Evolutionary conservation across 2,329 filamentous ascomycete genomes (phyloP).

Genomic region (Grosmannia clavigera): DNA sequence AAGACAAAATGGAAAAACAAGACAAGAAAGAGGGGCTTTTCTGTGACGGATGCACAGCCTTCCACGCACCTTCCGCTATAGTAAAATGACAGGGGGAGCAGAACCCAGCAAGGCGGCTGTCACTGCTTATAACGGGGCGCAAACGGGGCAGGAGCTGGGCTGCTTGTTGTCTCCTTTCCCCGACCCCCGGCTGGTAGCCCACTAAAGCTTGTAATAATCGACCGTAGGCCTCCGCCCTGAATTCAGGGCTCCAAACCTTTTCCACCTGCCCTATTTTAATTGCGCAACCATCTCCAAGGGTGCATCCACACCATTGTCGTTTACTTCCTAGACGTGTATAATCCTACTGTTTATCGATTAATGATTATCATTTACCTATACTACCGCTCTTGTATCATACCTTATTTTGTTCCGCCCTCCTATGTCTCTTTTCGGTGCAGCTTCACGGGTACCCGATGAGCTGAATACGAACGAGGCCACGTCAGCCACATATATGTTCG

Average conservation of each 20-base stretch:
- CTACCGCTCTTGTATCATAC: not conserved
- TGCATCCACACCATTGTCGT: not conserved
- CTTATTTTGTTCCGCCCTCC: not conserved
- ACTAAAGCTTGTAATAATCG: not conserved
- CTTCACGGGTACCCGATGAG: not conserved
- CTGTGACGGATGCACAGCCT: not conserved
- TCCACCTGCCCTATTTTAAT: not conserved
- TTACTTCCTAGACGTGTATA: not conserved
- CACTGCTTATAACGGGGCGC: not conserved
- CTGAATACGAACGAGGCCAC: not conserved
- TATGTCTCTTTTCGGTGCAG: not conserved
- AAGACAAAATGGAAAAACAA: not conserved
- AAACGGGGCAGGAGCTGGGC: not conserved
- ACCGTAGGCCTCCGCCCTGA: not conserved
- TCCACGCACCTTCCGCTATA: not conserved
- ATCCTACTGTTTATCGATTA: not conserved
- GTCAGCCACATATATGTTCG: not conserved
- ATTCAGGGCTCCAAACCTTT: not conserved
- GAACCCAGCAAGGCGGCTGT: not conserved
- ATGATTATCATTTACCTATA: not conserved
- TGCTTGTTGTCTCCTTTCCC: not conserved
- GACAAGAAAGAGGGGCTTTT: not conserved
- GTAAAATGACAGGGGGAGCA: not conserved
- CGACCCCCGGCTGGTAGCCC: not conserved
- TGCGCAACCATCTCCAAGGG: not conserved